phyloP scores from a whole-genome alignment of 2,329 filamentous ascomycete species.

The Pseudogymnoascus sp. region DNA sequence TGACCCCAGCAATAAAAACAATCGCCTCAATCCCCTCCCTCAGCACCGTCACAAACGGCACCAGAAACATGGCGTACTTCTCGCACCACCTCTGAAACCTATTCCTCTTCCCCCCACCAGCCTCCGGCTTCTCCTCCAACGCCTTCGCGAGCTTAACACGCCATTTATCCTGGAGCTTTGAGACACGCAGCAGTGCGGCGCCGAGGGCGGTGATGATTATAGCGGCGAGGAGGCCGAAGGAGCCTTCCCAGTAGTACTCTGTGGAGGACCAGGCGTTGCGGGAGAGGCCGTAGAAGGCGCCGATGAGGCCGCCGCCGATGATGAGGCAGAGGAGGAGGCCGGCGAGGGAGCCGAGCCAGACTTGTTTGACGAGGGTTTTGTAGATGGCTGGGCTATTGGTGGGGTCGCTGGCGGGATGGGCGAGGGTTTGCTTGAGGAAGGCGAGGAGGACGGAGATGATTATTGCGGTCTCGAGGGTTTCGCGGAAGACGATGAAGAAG shows the following conservation, averaged over 20 bases:
- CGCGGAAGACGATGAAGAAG: conserved; percentile 86
- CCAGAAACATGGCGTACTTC: conserved; percentile 77
- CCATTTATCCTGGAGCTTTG: conserved; percentile 82
- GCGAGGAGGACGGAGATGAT: conserved; percentile 81
- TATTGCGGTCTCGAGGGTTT: conserved; percentile 73
- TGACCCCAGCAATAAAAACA: conserved; percentile 78
- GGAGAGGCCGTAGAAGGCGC: conserved; percentile 57
- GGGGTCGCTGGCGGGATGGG: conserved; percentile 50
- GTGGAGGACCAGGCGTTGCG: conserved; percentile 56
- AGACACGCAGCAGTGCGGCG: conserved; percentile 68
- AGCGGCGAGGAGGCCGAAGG: conserved; percentile 65
- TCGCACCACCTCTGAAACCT: conserved; percentile 57
- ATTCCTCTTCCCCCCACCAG: conserved; percentile 30
- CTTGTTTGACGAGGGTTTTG: conserved; percentile 57
- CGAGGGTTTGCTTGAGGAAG: conserved; percentile 74
- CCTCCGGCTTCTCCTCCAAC: conserved; percentile 44
- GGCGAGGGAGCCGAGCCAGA: conserved; percentile 47
- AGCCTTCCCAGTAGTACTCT: conserved; percentile 74
- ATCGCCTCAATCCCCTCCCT: conserved; percentile 81
- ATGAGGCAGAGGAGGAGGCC: conserved; percentile 49
- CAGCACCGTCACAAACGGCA: conserved; percentile 83
- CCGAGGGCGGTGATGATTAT: conserved; percentile 79
- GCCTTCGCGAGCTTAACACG: conserved; percentile 68
- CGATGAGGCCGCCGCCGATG: conserved; percentile 52
- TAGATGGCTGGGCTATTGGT: conserved; percentile 48